Evolutionary conservation across 805 yeast species (phyloP), one percentile per base, ranked within the genome.

Genomic region (Vanderwaltozyma yarrowii): DNA sequence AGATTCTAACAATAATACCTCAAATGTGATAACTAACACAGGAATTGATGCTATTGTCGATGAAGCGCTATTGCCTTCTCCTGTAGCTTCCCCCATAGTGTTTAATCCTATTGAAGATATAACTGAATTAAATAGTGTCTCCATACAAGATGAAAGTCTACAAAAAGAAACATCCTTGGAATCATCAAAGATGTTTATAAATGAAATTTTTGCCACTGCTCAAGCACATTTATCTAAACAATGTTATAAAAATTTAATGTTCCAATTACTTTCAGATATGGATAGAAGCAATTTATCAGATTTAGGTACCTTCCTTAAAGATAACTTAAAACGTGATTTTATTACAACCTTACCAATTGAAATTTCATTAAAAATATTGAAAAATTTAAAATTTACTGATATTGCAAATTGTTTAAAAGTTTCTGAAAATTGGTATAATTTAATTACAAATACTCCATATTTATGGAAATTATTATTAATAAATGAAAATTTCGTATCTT

Each of bases 271-370:
- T n/a, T 44, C 58, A 4, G 44, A 45, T 23, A 41, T 52, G 44
- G 32, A 40, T 29, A 49, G 62, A 40, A 50, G 51, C 13, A 60
- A 52, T 24, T 45, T 58, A 15, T 54, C 61, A 14, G 62, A 58
- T 43, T 35, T 58, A 19, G 51, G 53, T 24, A 51, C 54, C 9
- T 28, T 56, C 18, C 45, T 58, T 25, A 51, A 52, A 32, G 60
- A 54, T 39, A 50, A 57, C 37, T 68, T 92, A 51, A 73, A 76
- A 46, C 73, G 89, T 51, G 97, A 92, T 51, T 60, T 92, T 30
- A 56, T 89, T 9, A 54, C 76, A 11, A 62, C 71, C 33, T 62
- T 92, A 23, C 98, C 98, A 0, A 51, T 73, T 0, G 97, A 92
- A 53, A 66, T 92, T 10, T 61, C 84, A 2, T 65, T 73, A 46